These are phyloP conservation scores for Microstegium vimineum DNA, from an alignment of 176 grass and related monocot species.

Conservation along the genomic window DNA sequence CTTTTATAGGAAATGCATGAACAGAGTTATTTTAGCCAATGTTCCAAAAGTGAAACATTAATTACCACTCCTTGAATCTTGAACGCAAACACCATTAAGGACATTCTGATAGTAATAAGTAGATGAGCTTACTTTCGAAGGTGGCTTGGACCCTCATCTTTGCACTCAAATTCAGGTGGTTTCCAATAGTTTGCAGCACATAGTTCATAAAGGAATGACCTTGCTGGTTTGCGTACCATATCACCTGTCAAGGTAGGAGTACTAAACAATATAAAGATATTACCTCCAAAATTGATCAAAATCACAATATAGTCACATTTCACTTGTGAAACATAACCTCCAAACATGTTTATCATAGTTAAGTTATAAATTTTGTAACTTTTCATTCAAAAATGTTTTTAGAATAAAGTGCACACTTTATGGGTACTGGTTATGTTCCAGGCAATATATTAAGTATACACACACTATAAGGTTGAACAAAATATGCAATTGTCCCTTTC, in stretches of 20 bases:
- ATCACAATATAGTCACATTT: neutral
- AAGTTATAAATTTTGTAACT: neutral
- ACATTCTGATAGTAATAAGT: neutral
- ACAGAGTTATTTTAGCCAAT: neutral
- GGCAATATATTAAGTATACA: slow-evolving; percentile 15
- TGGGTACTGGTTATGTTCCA: slow-evolving; percentile 3
- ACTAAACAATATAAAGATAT: neutral
- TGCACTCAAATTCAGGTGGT: slow-evolving; percentile 58
- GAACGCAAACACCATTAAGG: slow-evolving; percentile 9
- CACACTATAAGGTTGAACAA: slow-evolving; percentile 12
- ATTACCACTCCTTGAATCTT: neutral
- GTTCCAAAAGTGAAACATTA: neutral
- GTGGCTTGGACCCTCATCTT: slow-evolving; percentile 75
- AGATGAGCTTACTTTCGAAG: slow-evolving; percentile 57
- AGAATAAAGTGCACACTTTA: slow-evolving; percentile 13
- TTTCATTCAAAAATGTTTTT: neutral
- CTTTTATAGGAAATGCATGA: neutral
- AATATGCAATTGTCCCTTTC: slow-evolving; percentile 20
- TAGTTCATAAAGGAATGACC: slow-evolving; percentile 65
- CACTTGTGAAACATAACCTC: neutral
- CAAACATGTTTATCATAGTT: neutral
- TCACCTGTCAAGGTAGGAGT: slow-evolving; percentile 33
- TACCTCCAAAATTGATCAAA: slow-evolving; percentile 16
- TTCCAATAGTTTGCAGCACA: slow-evolving; percentile 74
- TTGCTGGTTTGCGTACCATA: slow-evolving; percentile 59